phyloP scores from a whole-genome alignment of 257 asterid genomes.

The Solanum ossicruentum region DNA sequence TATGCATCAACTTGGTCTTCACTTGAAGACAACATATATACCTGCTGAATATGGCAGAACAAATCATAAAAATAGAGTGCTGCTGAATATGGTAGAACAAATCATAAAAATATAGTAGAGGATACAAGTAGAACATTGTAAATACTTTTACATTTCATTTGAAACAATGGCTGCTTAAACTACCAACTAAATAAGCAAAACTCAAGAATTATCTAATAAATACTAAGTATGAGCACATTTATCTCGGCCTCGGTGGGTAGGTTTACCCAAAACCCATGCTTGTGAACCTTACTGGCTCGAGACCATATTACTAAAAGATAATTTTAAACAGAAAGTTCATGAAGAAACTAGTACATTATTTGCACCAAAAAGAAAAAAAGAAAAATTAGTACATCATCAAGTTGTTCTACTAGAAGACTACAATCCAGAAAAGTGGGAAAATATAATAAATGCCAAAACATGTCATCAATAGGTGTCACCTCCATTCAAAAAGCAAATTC shows the following conservation, averaged over 20 bases:
- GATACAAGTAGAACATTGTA: neutral
- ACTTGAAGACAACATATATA: neutral
- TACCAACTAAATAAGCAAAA: neutral
- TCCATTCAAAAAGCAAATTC: neutral
- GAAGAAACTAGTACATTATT: neutral
- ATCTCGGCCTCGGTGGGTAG: neutral
- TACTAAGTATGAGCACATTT: neutral
- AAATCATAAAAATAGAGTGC: neutral
- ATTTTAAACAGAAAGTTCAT: neutral
- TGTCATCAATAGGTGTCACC: neutral
- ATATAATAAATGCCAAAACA: neutral
- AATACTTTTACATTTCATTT: neutral
- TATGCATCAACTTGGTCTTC: neutral
- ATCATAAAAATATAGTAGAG: neutral
- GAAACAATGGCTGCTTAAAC: neutral
- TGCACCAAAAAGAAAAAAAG: neutral
- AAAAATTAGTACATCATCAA: neutral
- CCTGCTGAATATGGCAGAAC: neutral
- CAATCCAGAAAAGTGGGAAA: neutral
- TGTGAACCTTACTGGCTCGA: neutral
- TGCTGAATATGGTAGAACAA: neutral
- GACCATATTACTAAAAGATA: neutral
- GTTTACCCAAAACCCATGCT: neutral
- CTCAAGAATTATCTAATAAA: neutral
- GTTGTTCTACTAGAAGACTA: neutral